Evolutionary conservation across 257 asterid genomes (phyloP), one percentile per base, ranked within the genome.

Genomic region (Capsicum rhomboideum): DNA sequence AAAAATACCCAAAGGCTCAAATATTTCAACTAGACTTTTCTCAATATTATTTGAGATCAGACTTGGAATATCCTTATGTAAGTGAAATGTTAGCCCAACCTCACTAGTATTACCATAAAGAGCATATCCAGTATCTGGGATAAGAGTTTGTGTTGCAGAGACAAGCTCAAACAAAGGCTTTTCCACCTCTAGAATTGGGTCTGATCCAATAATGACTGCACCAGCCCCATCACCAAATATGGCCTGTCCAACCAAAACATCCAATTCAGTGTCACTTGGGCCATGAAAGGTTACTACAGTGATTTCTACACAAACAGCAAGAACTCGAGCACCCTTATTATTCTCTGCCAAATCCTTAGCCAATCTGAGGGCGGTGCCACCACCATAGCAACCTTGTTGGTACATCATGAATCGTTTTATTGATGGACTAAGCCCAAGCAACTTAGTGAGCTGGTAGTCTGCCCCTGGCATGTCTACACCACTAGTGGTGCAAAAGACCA

Each of bases 391-490:
- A 14, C 87, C 85, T 53, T 85, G 87, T 46, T 80, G 84, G 44
- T 85, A 69, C 82, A 85, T 85, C 85, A 85, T 85, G 82, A 10
- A 46, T 12, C 82, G 82, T 2, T 85, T 85, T 0, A 85, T 82
- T 3, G 82, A 37, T 20, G 82, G 85, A 14, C 40, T 8, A 52
- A 85, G 87, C 58, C 82, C 85, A 49, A 85, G 78, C 17, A 71
- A 20, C 4, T 69, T 40, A 20, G 54, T 40, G 54, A 69, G 78
- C 2, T n/a, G 78, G 0, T 68, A 80, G 53, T 85, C 87, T 1
- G 87, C 87, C 8, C 87, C 85, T 6, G 85, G 87, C 6, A 80
- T 29, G 49, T 80, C 84, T 44, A 85, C 83, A 6, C 82, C 66
- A 50, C 61, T 71, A 2, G 79, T 69, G 59, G 87, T 82, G 58